Evolutionary conservation across 1,284 basidiomycete species (phyloP), one percentile per base, ranked within the genome.

Genomic region (Trichosporon sp.): DNA sequence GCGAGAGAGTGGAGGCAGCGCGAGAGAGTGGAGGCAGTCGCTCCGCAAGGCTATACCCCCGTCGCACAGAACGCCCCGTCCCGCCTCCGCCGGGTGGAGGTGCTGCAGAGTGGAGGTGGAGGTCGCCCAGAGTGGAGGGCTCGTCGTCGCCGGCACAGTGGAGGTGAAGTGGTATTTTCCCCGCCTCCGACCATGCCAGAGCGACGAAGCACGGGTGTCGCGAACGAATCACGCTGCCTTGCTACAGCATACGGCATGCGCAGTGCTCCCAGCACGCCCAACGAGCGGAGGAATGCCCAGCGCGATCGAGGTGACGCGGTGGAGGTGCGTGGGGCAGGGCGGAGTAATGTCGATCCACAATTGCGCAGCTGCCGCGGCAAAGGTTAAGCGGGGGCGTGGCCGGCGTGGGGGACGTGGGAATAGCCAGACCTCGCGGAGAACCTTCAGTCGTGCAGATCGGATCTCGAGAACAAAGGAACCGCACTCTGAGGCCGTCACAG

Each of bases 281-380:
- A n/a, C 38, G 38, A 42, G 38, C 38, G 38, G 38, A 42, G 38
- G 38, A 42, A 42, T 42, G 38, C 15, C 8, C 1, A n/a, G 38
- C 18, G 8, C 18, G 38, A 42, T 42, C 21, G 47, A 53, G 21
- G 23, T 23, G 47, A 25, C 25, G 23, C 5, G n/a, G 21, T 27
- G 25, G 21, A 27, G 47, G 47, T 25, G 9, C 23, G 21, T n/a
- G 51, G 27, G 25, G 25, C 6, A 15, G 21, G 21, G 51, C 51
- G 51, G 51, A 56, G 51, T 56, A 56, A 56, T 56, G 51, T 56
- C 51, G 51, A 56, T 56, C 51, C 51, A 56, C 38, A 13, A 12
- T 9, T 42, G 3, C 38, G 12, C 38, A 42, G 38, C 38, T 42
- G n/a, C 38, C 38, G 38, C 38, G 38, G 18, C 5, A 13, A 18